phyloP scores from a whole-genome alignment of 441 rosid species.

The Metrosideros polymorpha region DNA sequence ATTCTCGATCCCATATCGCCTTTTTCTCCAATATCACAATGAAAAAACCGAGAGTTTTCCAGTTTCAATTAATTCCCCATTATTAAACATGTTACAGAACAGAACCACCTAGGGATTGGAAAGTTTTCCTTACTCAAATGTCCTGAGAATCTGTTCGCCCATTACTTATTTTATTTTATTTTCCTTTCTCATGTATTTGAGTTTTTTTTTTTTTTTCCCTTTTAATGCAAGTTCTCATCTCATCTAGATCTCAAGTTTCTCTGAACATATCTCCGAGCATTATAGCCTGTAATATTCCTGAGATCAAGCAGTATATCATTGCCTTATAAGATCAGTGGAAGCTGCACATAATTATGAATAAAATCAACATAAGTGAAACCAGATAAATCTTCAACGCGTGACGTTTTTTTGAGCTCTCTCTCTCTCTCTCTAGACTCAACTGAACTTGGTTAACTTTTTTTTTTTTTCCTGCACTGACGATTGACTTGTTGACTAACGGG shows the following conservation, averaged over 20 bases:
- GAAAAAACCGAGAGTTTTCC: background rate
- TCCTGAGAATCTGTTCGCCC: background rate
- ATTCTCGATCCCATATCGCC: constrained; percentile 9
- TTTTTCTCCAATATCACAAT: background rate
- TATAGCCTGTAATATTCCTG: background rate
- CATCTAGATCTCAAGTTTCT: background rate
- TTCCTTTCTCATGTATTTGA: background rate
- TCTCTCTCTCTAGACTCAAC: background rate
- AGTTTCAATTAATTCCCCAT: background rate
- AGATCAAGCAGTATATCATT: background rate
- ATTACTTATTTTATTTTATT: background rate
- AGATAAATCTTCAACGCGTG: background rate
- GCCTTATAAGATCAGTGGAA: background rate
- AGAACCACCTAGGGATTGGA: background rate
- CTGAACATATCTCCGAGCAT: background rate
- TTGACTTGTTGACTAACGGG: background rate
- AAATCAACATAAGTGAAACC: background rate
- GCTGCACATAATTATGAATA: background rate
- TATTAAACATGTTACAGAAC: background rate
- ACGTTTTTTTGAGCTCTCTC: background rate
- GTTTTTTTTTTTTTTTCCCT: background rate
- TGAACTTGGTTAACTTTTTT: background rate
- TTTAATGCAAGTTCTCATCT: background rate
- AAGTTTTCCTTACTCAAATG: background rate
- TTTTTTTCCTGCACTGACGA: background rate